phyloP scores from a whole-genome alignment of 169 alveolate genomes.

The Eimeria brunetti region DNA sequence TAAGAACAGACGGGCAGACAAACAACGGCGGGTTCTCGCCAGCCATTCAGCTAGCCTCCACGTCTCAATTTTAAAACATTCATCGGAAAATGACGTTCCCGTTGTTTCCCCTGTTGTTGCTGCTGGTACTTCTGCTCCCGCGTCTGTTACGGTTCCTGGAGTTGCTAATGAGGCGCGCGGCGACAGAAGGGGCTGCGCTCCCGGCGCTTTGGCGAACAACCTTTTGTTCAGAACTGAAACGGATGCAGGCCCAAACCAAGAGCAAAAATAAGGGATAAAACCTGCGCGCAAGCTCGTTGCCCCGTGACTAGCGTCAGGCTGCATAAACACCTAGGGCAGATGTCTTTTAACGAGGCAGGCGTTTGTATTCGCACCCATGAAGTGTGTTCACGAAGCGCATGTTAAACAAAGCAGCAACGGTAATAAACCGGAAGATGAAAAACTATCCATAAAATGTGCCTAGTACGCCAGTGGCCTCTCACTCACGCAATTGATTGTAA shows the following conservation, averaged over 20 bases:
- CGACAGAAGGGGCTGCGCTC: constrained; percentile 26
- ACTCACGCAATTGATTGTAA: constrained; percentile 33
- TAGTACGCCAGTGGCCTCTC: neutral
- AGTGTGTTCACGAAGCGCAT: neutral
- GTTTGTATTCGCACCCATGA: neutral
- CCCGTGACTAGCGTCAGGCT: neutral
- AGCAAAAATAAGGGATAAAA: neutral
- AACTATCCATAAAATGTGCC: neutral
- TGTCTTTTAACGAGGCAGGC: neutral
- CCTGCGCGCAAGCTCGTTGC: neutral
- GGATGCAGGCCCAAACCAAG: neutral
- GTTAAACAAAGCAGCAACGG: neutral
- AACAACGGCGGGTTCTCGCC: constrained; percentile 46
- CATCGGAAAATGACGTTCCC: neutral
- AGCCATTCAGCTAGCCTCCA: constrained; percentile 58
- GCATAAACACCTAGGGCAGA: neutral
- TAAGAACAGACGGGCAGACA: constrained; percentile 56
- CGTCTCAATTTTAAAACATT: neutral
- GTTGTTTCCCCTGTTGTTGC: neutral
- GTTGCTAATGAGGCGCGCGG: neutral
- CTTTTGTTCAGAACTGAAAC: constrained; percentile 43
- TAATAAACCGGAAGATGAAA: neutral
- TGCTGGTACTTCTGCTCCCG: neutral
- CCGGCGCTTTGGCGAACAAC: constrained; percentile 35
- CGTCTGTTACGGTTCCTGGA: neutral